phyloP scores from a whole-genome alignment of 192 early-diverging fungal species.

The Coemansia reversa region DNA sequence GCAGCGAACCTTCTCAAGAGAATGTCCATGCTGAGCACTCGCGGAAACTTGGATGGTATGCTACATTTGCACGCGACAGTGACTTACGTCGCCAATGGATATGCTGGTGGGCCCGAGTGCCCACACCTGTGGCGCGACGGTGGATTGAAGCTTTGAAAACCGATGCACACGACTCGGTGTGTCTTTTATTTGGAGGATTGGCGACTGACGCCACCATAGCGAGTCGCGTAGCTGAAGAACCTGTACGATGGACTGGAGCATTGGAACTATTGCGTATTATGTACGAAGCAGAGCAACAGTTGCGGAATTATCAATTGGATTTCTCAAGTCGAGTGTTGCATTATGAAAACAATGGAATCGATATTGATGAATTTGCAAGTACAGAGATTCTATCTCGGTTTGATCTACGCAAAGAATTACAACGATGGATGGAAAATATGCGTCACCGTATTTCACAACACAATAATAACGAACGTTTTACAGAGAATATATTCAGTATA shows the following conservation, averaged over 20 bases:
- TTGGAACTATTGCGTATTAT: conserved; percentile 48
- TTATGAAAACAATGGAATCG: neutral
- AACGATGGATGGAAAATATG: conserved; percentile 35
- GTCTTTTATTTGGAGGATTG: conserved; percentile 16
- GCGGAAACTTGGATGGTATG: conserved; percentile 21
- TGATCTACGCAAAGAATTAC: conserved; percentile 23
- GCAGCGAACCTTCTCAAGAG: neutral
- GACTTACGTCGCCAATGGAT: conserved; percentile 32
- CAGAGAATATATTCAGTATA: conserved; percentile 23
- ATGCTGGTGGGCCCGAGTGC: conserved; percentile 38
- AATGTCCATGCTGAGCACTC: neutral
- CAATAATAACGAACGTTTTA: no score
- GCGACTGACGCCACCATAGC: conserved; percentile 25
- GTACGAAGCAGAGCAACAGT: conserved; percentile 18
- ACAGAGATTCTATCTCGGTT: conserved; percentile 17
- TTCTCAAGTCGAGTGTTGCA: conserved; percentile 2
- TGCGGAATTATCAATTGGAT: conserved; percentile 3
- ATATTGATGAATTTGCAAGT: conserved; percentile 10
- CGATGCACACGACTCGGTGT: conserved; percentile 19
- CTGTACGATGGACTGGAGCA: conserved; percentile 26
- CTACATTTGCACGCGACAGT: conserved; percentile 25
- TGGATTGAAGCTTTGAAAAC: conserved; percentile 25
- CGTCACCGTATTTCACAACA: conserved; percentile 1
- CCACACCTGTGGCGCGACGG: conserved; percentile 17
- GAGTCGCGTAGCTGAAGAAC: conserved; percentile 13